Base-by-base conservation (phyloP, 768 basidiomycete genomes). In the Serendipita sp. region DNA sequence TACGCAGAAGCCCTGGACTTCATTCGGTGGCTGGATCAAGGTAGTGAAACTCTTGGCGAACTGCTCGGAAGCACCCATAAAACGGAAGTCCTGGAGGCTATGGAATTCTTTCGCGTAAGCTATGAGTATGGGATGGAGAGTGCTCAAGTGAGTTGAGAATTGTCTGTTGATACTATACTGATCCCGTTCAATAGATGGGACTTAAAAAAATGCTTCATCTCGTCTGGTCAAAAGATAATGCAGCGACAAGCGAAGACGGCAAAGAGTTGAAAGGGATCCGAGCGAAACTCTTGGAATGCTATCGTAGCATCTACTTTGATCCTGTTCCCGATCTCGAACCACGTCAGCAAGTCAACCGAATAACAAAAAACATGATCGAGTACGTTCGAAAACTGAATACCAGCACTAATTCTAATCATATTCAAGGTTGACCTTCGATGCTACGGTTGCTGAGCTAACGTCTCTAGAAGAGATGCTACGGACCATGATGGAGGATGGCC, bases 351-450 rank as follows among this genome's bases (percentile, higher is more conserved):
- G 82, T 96, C 65, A 94, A 85, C 68, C 79, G 93, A 13, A 96
- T 99, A 46, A 83, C 95, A 3, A 94, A 91, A 77, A 96, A 98
- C 71, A 88, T 99, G 83, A 90, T 99, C 53, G 90, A 96, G 96
- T 96, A 64, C 36, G 84, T n/a, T 67, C 8, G 18, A n/a, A 10
- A 37, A 44, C 13, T 18, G 2, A 3, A 34, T n/a, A 4, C 10
- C 55, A 36, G 16, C 3, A 27, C 31, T 6, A 18, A 31, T 37
- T 36, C 48, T 66, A 36, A 63, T 45, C 53, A 31, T 65, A 34
- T 50, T 37, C 48, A 66, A 98, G 95, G 72, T 78, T 87, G 45
- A 98, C 96, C 0, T 94, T 91, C 70, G 83, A 87, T 15, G 89
- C 95, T 1, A 94, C 92, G 0, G 78, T 99, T 31, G 96, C 96